Percentiles rank a stretch among this genome's conserved stretches.
phyloP scores from a whole-genome alignment of 1,284 basidiomycete species.

The Puccinia triticina region DNA sequence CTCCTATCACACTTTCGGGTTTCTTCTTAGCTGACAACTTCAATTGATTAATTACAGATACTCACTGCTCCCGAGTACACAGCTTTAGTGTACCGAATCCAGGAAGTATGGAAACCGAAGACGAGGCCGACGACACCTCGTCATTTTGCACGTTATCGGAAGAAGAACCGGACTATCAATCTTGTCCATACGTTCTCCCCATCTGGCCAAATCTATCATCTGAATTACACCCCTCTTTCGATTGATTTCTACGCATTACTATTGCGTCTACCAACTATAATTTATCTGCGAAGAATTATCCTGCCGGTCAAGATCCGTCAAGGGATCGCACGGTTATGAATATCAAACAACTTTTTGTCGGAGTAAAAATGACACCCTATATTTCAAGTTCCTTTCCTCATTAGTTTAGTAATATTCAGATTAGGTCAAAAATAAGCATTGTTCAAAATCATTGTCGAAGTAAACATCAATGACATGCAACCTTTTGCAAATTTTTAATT shows the following conservation, averaged over 20 bases:
- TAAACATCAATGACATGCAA: too few relatives aligned
- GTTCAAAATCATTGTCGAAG: too few relatives aligned
- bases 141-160: constrained; percentile 12
- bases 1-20: neutral
- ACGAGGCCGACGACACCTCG: neutral
- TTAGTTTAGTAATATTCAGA: neutral
- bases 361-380: neutral
- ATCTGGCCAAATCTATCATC: neutral
- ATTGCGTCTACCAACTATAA: neutral
- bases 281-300: neutral
- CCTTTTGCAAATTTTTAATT: too few relatives aligned
- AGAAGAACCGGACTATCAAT: neutral
- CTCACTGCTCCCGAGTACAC: neutral
- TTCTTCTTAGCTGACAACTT: neutral
- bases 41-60: neutral
- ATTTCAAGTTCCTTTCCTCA: neutral
- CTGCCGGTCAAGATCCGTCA: neutral
- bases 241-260: neutral
- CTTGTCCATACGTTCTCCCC: neutral
- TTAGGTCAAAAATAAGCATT: neutral
- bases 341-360: neutral
- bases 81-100: neutral
- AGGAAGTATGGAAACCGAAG: neutral
- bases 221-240: neutral
- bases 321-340: neutral